Percentiles rank a stretch among this genome's conserved stretches.
These are phyloP conservation scores for Escallonia rubra DNA, from an alignment of 129 eudicot species.

Conservation along the genomic window DNA sequence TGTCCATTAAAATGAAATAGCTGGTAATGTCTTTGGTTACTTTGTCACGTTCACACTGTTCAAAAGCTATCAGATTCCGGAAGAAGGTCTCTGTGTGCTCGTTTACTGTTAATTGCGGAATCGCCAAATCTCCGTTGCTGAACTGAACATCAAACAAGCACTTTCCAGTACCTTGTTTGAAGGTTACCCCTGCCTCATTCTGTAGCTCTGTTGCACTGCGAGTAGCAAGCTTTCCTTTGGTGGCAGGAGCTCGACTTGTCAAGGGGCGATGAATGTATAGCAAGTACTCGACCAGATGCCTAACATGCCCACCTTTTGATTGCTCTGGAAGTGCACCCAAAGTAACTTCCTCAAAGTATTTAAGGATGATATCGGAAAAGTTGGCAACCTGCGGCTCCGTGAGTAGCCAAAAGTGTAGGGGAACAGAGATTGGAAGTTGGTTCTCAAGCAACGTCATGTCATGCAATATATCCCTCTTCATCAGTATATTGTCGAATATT, in stretches of 20 bases:
- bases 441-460: slow-evolving; percentile 5
- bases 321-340: too few relatives aligned
- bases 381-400: too few relatives aligned
- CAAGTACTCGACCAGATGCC: slow-evolving; percentile 7
- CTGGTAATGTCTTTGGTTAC: not conserved
- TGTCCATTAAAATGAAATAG: slow-evolving; percentile 9
- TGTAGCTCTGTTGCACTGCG: slow-evolving; percentile 9
- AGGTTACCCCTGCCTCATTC: not conserved
- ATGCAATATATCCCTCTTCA: slow-evolving; percentile 5
- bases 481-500: not conserved
- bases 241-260: too few relatives aligned
- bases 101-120: not conserved
- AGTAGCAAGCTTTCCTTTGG: not conserved
- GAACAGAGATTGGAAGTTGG: slow-evolving; percentile 2
- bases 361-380: not conserved
- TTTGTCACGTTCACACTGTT: not conserved
- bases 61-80: slow-evolving; percentile 12
- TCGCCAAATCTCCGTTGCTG: not conserved
- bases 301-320: too few relatives aligned
- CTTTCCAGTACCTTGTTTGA: not conserved
- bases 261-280: not conserved
- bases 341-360: not conserved
- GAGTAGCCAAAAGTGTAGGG: not conserved
- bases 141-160: not conserved
- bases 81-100: slow-evolving; percentile 4